Base-by-base conservation (phyloP, 805 yeast genomes). In the Lipomyces mesembrius region DNA sequence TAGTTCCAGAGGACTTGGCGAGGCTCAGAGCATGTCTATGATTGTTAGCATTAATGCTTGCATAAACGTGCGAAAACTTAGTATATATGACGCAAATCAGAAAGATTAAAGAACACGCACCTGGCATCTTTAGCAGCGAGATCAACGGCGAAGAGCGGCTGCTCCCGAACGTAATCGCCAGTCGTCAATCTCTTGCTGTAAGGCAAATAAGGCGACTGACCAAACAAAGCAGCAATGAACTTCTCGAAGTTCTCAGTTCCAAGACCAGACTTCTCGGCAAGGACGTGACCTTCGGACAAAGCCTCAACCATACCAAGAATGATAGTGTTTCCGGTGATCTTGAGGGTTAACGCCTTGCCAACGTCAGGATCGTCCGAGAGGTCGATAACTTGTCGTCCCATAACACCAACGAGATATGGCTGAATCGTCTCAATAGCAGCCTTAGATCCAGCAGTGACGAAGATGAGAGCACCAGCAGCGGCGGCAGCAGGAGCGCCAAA, bases 401-500 rank as follows among this genome's bases (percentile, higher is more conserved):
- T 73, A 29, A 73, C 73, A 22, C 73, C 70, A 7, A 60, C 70
- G 22, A 72, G 57, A 60, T 68, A 74, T 8, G 75, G 75, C 57
- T 57, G 53, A 37, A 74, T 61, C 27, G 57, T 49, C 27, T 65
- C 74, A 39, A 75, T 67, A 17, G 69, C 72, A 12, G 34, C 35
- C 62, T 70, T 66, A 14, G 71, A 63, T 2, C 77, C 77, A 9
- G 75, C 64, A 8, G 73, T 65, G 25, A 68, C 72, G 63, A 75
- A 72, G 22, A 75, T 65, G 4, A 75, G 70, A 53, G 65, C 61
- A 9, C 71, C 76, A 3, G 74, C 73, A 11, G 65, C 67, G 1
- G 77, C 76, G 46, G 73, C 63, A 9, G 76, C 74, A 12, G 73
- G 70, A 14, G 75, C 74, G 17, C 77, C 77, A 61, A 75, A 75